Conservation (phyloP, 139 green algal species). For the Chlamydomonas schloesseri region DNA sequence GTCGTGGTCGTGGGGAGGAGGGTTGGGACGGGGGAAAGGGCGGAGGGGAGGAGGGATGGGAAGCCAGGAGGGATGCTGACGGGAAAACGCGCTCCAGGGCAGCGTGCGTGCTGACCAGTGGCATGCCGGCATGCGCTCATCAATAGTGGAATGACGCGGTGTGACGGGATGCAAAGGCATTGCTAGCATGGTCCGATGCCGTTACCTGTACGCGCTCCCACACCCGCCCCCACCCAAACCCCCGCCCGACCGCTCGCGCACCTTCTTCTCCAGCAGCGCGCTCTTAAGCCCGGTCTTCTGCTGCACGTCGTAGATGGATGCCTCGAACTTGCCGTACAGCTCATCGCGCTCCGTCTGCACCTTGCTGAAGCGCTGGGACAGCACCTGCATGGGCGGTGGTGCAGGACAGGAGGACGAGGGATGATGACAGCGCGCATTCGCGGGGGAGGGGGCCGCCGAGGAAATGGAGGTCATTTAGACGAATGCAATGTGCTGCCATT, state of each 20-base stretch:
- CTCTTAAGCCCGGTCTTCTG: constrained; percentile 79
- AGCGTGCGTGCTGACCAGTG: too few species aligned
- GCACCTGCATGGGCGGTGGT: constrained; percentile 58
- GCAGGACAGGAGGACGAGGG: neutral
- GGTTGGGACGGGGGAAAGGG: neutral
- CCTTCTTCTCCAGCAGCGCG: constrained; percentile 76
- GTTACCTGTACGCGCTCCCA: too few species aligned
- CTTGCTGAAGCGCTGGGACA: constrained; percentile 79
- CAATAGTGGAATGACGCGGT: too few species aligned
- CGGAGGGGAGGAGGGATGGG: neutral
- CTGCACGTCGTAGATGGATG: constrained; percentile 82
- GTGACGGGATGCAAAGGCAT: too few species aligned
- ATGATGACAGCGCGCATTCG: too few species aligned
- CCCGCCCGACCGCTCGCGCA: neutral
- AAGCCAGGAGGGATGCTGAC: neutral
- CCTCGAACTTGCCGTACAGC: constrained; percentile 85
- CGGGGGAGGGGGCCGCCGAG: neutral
- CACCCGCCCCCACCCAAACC: too few species aligned
- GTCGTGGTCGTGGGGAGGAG: neutral
- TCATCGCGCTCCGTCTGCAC: constrained; percentile 80
- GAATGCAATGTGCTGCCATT: too few species aligned
- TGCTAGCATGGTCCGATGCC: too few species aligned
- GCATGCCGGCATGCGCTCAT: too few species aligned
- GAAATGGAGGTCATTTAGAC: neutral
- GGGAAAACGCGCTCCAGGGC: too few species aligned